phyloP scores from a whole-genome alignment of 352 stramenopile species.

The Pythium scleroteichum region DNA sequence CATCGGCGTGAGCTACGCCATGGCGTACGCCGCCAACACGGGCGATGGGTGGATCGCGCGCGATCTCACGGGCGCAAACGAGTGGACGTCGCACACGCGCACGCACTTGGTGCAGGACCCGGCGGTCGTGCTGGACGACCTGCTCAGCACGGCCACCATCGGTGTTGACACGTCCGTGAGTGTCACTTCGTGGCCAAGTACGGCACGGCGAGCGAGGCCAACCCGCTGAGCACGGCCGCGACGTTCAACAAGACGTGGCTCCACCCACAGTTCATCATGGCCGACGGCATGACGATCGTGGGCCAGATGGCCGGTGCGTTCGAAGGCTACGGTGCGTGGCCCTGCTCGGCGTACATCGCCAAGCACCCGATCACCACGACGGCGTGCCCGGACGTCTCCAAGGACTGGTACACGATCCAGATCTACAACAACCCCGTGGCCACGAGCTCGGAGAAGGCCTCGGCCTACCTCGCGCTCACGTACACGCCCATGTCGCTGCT shows the following conservation, averaged over 20 bases:
- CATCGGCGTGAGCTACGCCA: constrained; percentile 14
- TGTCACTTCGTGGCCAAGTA: constrained; percentile 13
- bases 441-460: constrained; percentile 27
- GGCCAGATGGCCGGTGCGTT: constrained; percentile 11
- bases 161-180: constrained; percentile 13
- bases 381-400: not conserved
- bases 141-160: constrained; percentile 3
- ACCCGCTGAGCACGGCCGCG: constrained; percentile 2
- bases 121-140: not conserved
- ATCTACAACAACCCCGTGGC: constrained; percentile 30
- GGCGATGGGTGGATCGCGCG: not conserved
- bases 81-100: constrained; percentile 13
- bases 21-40: not conserved
- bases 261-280: not conserved
- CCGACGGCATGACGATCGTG: constrained; percentile 1
- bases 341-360: not conserved
- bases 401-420: constrained; percentile 18
- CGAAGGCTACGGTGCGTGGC: constrained; percentile 11
- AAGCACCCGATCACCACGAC: constrained; percentile 1
- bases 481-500: constrained; percentile 29
- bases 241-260: constrained; percentile 10
- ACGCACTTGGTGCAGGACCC: constrained; percentile 4
- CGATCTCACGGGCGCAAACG: constrained; percentile 4
- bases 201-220: constrained; percentile 4
- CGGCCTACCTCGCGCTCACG: constrained; percentile 14